Conservation (phyloP, 192 early-diverging fungal species). For the Coemansia sp. region DNA sequence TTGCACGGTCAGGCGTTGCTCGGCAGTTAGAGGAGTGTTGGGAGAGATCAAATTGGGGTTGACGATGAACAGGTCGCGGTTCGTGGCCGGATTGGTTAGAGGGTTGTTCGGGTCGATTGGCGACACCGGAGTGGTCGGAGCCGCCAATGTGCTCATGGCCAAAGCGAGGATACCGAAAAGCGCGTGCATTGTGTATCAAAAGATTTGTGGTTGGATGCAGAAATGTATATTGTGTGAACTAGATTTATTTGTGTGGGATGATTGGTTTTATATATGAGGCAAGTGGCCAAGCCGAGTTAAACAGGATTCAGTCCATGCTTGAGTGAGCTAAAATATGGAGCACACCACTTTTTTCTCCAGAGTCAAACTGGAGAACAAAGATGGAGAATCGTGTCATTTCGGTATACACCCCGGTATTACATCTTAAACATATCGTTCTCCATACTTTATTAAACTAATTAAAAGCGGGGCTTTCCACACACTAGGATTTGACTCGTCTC, state of each 20-base stretch:
- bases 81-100: constrained; percentile 43
- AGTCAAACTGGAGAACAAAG: too few species aligned
- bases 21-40: constrained; percentile 22
- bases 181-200: constrained; percentile 25
- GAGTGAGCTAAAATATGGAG: too few species aligned
- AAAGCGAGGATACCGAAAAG: constrained; percentile 34
- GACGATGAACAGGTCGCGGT: constrained; percentile 41
- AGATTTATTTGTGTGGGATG: background rate
- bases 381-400: too few species aligned
- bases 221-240: background rate
- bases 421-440: too few species aligned
- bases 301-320: too few species aligned
- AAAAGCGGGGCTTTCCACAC: background rate
- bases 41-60: constrained; percentile 20
- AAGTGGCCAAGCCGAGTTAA: too few species aligned
- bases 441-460: too few species aligned
- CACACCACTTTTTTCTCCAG: too few species aligned
- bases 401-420: too few species aligned
- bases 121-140: constrained; percentile 13
- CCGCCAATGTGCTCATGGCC: constrained; percentile 24
- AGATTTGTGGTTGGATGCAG: background rate
- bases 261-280: background rate
- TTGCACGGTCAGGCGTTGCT: constrained; percentile 44
- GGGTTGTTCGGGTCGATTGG: constrained; percentile 50
- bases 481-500: background rate